A percentile compares a stretch with the other conserved stretches of the same genome.
These are phyloP conservation scores for Solanum dulcamara DNA, from an alignment of 257 asterid species.

Conservation along the genomic window DNA sequence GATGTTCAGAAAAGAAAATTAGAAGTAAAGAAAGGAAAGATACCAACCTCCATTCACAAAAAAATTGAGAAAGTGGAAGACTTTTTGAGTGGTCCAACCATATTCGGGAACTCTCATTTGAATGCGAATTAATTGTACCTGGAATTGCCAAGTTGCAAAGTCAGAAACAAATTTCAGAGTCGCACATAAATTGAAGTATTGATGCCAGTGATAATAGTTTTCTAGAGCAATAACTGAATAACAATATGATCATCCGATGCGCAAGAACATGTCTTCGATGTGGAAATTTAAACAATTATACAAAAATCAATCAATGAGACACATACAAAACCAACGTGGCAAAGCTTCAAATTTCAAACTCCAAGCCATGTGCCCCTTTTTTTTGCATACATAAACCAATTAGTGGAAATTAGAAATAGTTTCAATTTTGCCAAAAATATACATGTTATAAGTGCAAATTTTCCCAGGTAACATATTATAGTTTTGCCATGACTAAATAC, in stretches of 20 bases:
- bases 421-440: neutral
- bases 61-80: conserved; percentile 93
- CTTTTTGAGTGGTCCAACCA: conserved; percentile 99
- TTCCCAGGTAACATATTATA: neutral
- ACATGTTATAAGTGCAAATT: neutral
- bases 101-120: conserved; percentile 92
- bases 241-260: neutral
- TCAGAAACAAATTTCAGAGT: neutral
- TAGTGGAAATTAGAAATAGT: neutral
- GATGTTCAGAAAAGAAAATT: neutral
- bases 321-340: neutral
- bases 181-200: neutral
- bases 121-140: conserved; percentile 87
- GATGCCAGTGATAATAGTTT: neutral
- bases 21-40: neutral
- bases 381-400: neutral
- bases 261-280: neutral
- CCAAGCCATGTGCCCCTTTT: neutral
- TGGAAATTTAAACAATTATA: neutral
- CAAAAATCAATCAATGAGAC: neutral
- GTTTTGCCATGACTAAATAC: neutral
- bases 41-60: conserved; percentile 79
- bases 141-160: neutral
- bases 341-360: neutral
- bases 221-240: neutral